These are phyloP conservation scores for Colletotrichum sp. DNA, from an alignment of 2,329 filamentous ascomycete genomes.

Conservation along the genomic window DNA sequence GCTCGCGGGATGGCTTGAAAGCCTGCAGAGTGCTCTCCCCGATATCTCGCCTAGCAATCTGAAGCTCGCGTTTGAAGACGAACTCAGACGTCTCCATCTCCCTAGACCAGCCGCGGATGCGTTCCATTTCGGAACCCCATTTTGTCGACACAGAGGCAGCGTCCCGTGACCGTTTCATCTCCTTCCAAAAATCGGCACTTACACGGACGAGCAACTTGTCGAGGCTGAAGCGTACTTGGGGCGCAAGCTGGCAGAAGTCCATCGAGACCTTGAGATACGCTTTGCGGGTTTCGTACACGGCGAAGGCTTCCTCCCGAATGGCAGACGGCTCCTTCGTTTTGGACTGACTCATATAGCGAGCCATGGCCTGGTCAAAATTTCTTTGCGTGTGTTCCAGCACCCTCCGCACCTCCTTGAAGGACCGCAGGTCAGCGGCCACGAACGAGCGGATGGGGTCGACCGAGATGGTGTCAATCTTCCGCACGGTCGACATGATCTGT, in stretches of 20 bases:
- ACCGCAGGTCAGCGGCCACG: slow-evolving; percentile 77
- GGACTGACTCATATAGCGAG: slow-evolving; percentile 81
- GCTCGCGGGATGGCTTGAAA: slow-evolving; percentile 83
- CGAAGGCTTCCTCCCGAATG: slow-evolving; percentile 92
- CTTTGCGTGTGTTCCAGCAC: slow-evolving; percentile 81
- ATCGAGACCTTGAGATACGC: slow-evolving; percentile 89
- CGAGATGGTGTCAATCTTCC: slow-evolving; percentile 76
- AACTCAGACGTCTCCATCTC: slow-evolving; percentile 93
- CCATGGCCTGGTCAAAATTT: slow-evolving; percentile 80
- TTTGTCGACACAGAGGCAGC: slow-evolving; percentile 67
- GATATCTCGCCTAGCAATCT: slow-evolving; percentile 79
- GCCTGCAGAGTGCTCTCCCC: slow-evolving; percentile 75
- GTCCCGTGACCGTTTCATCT: slow-evolving; percentile 77
- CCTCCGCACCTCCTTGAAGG: slow-evolving; percentile 84
- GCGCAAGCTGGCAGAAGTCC: slow-evolving; percentile 89
- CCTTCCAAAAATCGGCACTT: slow-evolving; percentile 86
- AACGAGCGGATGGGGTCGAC: slow-evolving; percentile 85
- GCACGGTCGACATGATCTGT: slow-evolving; percentile 74
- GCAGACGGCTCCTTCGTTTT: slow-evolving; percentile 95
- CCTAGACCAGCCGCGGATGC: slow-evolving; percentile 89
- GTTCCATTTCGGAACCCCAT: slow-evolving; percentile 83
- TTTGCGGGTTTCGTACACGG: slow-evolving; percentile 90
- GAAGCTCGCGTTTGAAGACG: slow-evolving; percentile 81
- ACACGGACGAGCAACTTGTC: slow-evolving; percentile 87
- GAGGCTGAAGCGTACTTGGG: slow-evolving; percentile 81